Conservation (phyloP, 2,329 filamentous ascomycete species). For the Colletotrichum navitas region DNA sequence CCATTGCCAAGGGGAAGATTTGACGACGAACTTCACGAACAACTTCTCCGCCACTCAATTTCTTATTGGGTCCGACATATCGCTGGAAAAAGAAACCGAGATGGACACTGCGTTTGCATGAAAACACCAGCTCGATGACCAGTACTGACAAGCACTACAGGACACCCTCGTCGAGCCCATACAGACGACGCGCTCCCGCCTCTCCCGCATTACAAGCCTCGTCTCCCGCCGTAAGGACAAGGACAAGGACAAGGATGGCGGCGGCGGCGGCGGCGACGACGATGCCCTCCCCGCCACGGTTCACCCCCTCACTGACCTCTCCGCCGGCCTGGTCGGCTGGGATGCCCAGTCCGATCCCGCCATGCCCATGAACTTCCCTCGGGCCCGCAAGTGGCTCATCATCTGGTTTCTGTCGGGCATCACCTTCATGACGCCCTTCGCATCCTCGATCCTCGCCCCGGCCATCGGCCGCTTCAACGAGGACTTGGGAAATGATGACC, state of each 20-base stretch:
- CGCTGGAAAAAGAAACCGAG: neutral
- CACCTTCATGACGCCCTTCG: conserved; percentile 75
- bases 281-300: conserved; percentile 51
- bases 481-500: conserved; percentile 59
- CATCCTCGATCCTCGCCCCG: conserved; percentile 71
- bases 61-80: neutral
- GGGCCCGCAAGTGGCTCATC: conserved; percentile 68
- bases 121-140: neutral
- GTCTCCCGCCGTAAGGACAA: conserved; percentile 44
- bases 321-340: conserved; percentile 69
- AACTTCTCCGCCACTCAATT: too few relatives aligned
- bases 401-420: conserved; percentile 69
- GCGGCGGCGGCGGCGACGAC: conserved; percentile 41
- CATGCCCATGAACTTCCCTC: conserved; percentile 70
- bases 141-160: conserved; percentile 3
- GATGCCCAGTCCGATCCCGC: conserved; percentile 68
- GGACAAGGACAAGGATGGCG: conserved; percentile 42
- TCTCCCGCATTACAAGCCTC: conserved; percentile 45
- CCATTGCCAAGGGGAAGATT: neutral
- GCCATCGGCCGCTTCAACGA: conserved; percentile 58
- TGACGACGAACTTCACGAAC: neutral
- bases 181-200: conserved; percentile 42
- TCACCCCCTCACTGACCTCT: conserved; percentile 65
- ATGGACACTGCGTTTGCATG: too few relatives aligned
- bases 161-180: conserved; percentile 21